phyloP scores from a whole-genome alignment of 768 basidiomycete species.

The Filobasidium floriforme region DNA sequence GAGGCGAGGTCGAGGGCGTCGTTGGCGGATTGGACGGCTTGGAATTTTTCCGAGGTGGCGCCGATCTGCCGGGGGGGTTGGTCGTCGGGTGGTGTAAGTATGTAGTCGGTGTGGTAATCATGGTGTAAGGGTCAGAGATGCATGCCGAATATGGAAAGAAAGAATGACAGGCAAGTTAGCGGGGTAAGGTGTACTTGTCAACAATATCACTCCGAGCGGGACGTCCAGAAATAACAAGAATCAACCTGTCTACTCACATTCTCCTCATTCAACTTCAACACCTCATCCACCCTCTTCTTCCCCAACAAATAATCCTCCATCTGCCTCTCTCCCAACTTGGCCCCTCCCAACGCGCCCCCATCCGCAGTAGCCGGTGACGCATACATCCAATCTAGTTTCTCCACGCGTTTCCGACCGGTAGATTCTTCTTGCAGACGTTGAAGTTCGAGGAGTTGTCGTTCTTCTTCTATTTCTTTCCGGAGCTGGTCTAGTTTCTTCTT shows the following conservation, averaged over 20 bases:
- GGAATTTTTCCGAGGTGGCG: conserved; percentile 70
- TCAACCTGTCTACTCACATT: too few species aligned
- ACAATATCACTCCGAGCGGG: too few species aligned
- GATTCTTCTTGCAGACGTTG: conserved; percentile 91
- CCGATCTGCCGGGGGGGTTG: conserved; percentile 29
- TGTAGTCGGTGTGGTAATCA: too few species aligned
- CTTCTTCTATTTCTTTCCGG: conserved; percentile 95
- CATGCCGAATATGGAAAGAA: too few species aligned
- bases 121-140: too few species aligned
- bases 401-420: conserved; percentile 86
- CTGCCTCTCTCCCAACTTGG: conserved; percentile 55
- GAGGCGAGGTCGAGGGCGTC: conserved; percentile 74
- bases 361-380: conserved; percentile 91
- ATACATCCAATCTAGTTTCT: conserved; percentile 99
- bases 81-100: background rate
- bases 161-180: too few species aligned
- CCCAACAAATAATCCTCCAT: conserved; percentile 93
- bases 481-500: conserved; percentile 97
- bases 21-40: conserved; percentile 92
- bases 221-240: too few species aligned
- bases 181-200: too few species aligned
- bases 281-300: conserved; percentile 95
- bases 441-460: conserved; percentile 89
- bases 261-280: conserved; percentile 73
- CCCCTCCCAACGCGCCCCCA: conserved; percentile 54